phyloP scores from a whole-genome alignment of 2,329 filamentous ascomycete species.

The Pseudocercospora eumusae region DNA sequence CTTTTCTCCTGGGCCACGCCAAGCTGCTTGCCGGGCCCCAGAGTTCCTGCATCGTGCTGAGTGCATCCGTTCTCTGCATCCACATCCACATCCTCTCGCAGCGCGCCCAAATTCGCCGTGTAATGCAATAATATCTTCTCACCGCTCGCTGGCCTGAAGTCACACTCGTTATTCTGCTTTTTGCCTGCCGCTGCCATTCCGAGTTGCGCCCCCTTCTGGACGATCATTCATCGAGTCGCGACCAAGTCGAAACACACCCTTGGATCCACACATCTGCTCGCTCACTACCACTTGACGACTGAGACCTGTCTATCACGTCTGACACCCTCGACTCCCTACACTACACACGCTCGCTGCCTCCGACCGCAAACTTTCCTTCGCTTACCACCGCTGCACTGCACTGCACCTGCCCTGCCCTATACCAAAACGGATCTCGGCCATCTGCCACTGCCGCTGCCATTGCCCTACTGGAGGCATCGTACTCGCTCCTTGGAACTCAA shows the following conservation, averaged over 20 bases:
- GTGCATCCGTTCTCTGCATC: not conserved
- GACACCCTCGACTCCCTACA: not conserved
- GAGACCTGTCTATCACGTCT: constrained; percentile 8
- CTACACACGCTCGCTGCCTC: not conserved
- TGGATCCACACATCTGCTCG: constrained; percentile 1
- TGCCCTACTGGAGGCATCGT: not conserved
- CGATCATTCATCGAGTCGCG: not conserved
- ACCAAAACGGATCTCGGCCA: not conserved
- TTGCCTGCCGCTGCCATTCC: not conserved
- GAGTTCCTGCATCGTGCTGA: not conserved
- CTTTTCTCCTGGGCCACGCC: not conserved
- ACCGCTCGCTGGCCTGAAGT: constrained; percentile 6
- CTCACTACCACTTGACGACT: not conserved
- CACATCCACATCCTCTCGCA: not conserved
- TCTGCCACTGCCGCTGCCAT: not conserved
- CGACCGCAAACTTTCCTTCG: constrained; percentile 1
- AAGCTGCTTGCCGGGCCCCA: not conserved
- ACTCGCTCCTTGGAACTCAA: not conserved
- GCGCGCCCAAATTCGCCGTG: constrained; percentile 16
- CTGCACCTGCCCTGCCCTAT: not conserved
- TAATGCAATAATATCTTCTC: constrained; percentile 5
- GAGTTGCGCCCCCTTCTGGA: not conserved
- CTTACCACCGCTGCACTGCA: not conserved
- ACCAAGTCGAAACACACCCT: constrained; percentile 6
- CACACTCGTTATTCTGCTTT: constrained; percentile 7